Base-by-base conservation (phyloP, 2,329 filamentous ascomycete species). In the Orbilia quercus region DNA sequence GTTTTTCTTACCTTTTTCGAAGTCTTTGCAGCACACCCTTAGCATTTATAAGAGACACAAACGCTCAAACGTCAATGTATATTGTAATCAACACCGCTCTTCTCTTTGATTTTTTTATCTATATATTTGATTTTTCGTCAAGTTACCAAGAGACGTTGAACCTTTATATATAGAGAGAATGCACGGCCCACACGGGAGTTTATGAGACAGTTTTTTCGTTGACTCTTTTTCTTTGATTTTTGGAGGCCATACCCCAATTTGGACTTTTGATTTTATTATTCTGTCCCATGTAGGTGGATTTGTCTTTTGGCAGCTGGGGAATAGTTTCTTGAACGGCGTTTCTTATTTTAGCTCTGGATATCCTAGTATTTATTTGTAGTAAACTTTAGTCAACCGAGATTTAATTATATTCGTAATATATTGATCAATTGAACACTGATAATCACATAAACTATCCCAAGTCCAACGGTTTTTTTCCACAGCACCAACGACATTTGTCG, bases 161-260 rank as follows among this genome's bases (percentile, higher is more conserved):
- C 14, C 20, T 48, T 38, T 58, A 47, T 65, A 44, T 55, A 66
- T 45, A 66, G 34, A 66, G 53, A 57, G 51, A 54, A 25, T 14
- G 28, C 22, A 44, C 31, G 31, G 31, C 57, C 44, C 48, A 3
- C 59, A 22, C 44, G 58, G 58, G 58, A 42, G 45, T 50, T 51
- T 40, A 40, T 22, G 44, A 60, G 31, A 42, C 16, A 28, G 45
- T 62, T 42, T 62, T 7, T 31, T 40, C n/a, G n/a, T 31, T 31
- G 28, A 4, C 28, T 53, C 22, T 53, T 45, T 45, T 44, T 34
- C 1, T 45, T 25, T 48, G 16, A 25, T 48, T 18, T 16, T 48
- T 18, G 44, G 11, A 48, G 14, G 16, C 44, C 38, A n/a, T 42
- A 4, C 14, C 12, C 16, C 3, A 5, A n/a, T 42, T 42, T 14